Evolutionary conservation across 306 rosid species (phyloP), one percentile per base, ranked within the genome.

Genomic region (Prunus dulcis): DNA sequence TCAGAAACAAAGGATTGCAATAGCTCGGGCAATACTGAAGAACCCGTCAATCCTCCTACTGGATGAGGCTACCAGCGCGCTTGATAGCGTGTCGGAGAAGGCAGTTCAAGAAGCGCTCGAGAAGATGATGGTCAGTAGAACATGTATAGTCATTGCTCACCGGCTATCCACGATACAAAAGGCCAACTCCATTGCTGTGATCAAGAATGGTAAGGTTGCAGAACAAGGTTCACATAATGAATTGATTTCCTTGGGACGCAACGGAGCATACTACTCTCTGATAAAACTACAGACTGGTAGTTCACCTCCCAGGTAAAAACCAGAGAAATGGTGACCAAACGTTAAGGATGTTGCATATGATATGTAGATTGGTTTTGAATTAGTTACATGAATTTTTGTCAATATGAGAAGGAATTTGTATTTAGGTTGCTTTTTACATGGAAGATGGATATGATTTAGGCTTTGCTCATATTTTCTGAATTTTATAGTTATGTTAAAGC

Each of bases 51-150:
- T 95, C 67, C 92, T 95, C 9, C 89, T 95, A 12, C 84, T 95
- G 14, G 97, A 95, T 56, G 96, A 92, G 80, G 97, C 97, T 1
- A 95, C 99, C 2, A 89, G 97, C 81, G 98, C 97, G 76, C 96
- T 92, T 57, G 98, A 95, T 50, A 92, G 97, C 63, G 89, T 85
- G 41, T 92, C 99, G 15, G 97, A 90, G 81, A 86, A 84, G 12
- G 77, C 86, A 30, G 90, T 84, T 68, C 88, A 92, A 81, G 97
- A 87, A 74, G 93, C 97, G 34, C 86, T 93, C 19, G 95, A 93
- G 77, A 93, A 91, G 79, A 89, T 91, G 88, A 90, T 84, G 91
- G 86, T 82, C 55, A 90, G 84, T 34, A 88, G 95, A 82, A 91
- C 95, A 69, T 89, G 98, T 67, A 81, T 93, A 18, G 89, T 90